Evolutionary conservation across 495 filamentous ascomycete species (phyloP), one percentile per base, ranked within the genome.

Genomic region (Aspergillus carlsbadensis): DNA sequence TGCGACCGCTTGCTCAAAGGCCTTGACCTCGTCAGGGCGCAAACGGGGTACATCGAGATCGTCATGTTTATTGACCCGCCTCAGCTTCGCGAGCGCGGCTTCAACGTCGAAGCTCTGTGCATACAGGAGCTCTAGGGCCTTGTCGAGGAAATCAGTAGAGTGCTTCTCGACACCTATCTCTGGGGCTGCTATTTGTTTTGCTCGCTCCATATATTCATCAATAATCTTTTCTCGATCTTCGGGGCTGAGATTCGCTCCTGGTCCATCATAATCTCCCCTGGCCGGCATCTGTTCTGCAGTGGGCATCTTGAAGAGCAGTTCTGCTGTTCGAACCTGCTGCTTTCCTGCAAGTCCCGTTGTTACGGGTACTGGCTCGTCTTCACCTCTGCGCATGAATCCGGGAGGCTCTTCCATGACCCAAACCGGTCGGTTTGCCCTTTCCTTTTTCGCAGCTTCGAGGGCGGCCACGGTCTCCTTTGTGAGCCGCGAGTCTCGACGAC

Each of bases 371-470:
- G 77, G 74, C 54, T 80, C 72, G 65, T 97, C 92, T 56, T 93
- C 90, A 17, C 94, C 94, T 34, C 94, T 84, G 31, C 77, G 78
- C 14, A 96, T 77, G 65, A 93, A 99, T 18, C 95, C 94, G 6
- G 79, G 66, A 0, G 94, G 94, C 68, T 93, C 90, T 63, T 98
- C 95, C 78, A 91, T 84, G 18, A 97, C 82, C 90, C 91, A 97
- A 69, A 89, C 91, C 4, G 95, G 94, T 24, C 91, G 87, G 47
- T 84, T 87, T 57, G 92, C 90, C 59, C 81, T 82, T 52, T 86
- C 84, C 21, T 81, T 76, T 54, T 88, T 91, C 51, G 94, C 90
- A 5, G 86, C 87, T 70, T 96, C 93, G 14, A 89, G 63, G 5
- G 87, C 87, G 46, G 91, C 88, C 44, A 87, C 73, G 7, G 85